Conservation (phyloP, 345 rosid species). For the Hibiscus mutabilis region DNA sequence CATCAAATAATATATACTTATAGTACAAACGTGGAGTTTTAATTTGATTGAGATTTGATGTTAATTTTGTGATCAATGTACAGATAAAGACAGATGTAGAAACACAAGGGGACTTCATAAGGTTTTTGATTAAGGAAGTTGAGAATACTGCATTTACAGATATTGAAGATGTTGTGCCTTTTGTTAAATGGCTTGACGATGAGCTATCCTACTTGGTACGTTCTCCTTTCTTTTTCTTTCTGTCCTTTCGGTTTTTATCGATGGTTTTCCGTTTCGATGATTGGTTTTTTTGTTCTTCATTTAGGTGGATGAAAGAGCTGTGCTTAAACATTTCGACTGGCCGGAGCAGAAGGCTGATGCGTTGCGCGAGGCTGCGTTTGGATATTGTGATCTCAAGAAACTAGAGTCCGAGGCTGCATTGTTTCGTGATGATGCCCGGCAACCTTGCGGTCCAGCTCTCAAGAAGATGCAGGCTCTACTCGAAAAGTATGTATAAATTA, state of each 20-base stretch:
- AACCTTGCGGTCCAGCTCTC: constrained; percentile 58
- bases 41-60: too few species aligned
- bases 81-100: constrained; percentile 86
- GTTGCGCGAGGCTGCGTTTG: constrained; percentile 77
- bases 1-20: background rate
- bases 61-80: background rate
- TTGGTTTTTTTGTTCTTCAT: background rate
- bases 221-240: background rate
- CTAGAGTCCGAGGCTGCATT: constrained; percentile 70
- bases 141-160: constrained; percentile 67
- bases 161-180: constrained; percentile 86
- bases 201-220: constrained; percentile 8
- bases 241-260: background rate
- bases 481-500: constrained; percentile 55
- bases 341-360: constrained; percentile 78
- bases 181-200: constrained; percentile 72
- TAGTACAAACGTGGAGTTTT: background rate
- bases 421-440: constrained; percentile 60
- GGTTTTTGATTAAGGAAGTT: constrained; percentile 78
- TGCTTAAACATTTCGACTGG: constrained; percentile 76
- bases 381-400: constrained; percentile 83
- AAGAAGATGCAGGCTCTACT: constrained; percentile 90
- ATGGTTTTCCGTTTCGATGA: too few species aligned
- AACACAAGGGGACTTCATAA: constrained; percentile 89
- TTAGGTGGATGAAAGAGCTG: constrained; percentile 81